Evolutionary conservation across 2,329 filamentous ascomycete genomes (phyloP), one percentile per base, ranked within the genome.

Genomic region (Colletotrichum sojae): DNA sequence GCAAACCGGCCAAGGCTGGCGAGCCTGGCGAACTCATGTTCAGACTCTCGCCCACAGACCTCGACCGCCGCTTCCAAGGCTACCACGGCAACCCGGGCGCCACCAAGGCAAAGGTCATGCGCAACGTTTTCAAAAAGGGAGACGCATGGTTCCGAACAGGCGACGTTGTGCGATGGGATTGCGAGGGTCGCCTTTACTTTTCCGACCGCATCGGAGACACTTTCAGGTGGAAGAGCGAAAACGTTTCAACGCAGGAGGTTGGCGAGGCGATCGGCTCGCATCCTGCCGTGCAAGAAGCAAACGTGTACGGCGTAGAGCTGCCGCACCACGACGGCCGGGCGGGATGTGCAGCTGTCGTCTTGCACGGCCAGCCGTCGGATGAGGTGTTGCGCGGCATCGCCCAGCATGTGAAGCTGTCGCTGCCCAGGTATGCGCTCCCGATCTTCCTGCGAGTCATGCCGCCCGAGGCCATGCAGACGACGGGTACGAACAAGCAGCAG

Each of bases 401-500:
- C 0, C 75, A 80, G 0, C 90, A 94, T 74, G 87, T 87, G 0
- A 76, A 82, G 15, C 78, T 79, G 6, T 82, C 82, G 6, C 82
- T 97, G 27, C 94, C 94, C 0, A 86, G 85, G 56, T 97, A 92
- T 75, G 94, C 94, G 0, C 86, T 91, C 5, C 94, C 94, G 0
- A 74, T 96, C 1, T 97, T 97, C 80, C 77, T 97, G 55, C 86
- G 94, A 13, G 80, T 94, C 6, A 86, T 91, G 8, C 83, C 81
- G 27, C 85, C 87, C 27, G 80, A 86, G 53, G 79, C 82, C 3
- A 85, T 89, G 72, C 89, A 92, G 75, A 85, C 89, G 1, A 97
- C 94, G 5, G 94, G 94, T 0, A 97, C 94, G 55, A 92, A 94
- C 75, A 97, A 97, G 84, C 93, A 97, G 82, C 92, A 95, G 81